phyloP scores from a whole-genome alignment of 768 basidiomycete species.

The Gloeopeniophorella convolvens region DNA sequence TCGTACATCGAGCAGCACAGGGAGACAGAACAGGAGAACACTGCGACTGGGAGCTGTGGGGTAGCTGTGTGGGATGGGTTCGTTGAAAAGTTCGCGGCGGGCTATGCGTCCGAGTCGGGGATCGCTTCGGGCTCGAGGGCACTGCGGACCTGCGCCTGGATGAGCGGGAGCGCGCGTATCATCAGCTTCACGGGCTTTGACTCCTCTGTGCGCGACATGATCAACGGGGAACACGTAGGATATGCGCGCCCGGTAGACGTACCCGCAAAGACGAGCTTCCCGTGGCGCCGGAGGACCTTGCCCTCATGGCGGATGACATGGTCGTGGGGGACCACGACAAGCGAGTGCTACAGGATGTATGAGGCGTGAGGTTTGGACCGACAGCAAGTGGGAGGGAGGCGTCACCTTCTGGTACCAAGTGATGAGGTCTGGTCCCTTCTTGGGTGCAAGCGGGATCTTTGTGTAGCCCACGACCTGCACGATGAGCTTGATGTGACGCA shows the following conservation, averaged over 20 bases:
- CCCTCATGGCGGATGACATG: constrained; percentile 45
- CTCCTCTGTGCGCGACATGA: constrained; percentile 41
- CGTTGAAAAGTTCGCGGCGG: no score
- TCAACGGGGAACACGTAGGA: not conserved
- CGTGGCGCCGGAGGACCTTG: constrained; percentile 51
- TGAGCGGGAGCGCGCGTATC: constrained; percentile 26
- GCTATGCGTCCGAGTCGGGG: not conserved
- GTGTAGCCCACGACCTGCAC: constrained; percentile 21
- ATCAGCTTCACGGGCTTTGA: constrained; percentile 72
- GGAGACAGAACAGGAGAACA: not conserved
- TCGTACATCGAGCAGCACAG: constrained; percentile 8
- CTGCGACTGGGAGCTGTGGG: not conserved
- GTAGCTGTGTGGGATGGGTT: not conserved
- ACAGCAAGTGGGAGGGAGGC: not conserved
- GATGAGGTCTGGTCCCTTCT: constrained; percentile 11
- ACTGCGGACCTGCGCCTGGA: constrained; percentile 18
- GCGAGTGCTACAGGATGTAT: constrained; percentile 46
- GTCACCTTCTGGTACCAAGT: constrained; percentile 68
- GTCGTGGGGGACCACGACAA: constrained; percentile 58
- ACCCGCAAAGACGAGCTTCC: constrained; percentile 60
- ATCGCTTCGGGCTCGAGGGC: not conserved
- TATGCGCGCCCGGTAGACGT: constrained; percentile 16
- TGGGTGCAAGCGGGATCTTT: constrained; percentile 19
- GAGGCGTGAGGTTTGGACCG: constrained; percentile 3
- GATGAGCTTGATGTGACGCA: constrained; percentile 31